Conservation (phyloP, 495 filamentous ascomycete genomes). For the Aspergillus asperescens region DNA sequence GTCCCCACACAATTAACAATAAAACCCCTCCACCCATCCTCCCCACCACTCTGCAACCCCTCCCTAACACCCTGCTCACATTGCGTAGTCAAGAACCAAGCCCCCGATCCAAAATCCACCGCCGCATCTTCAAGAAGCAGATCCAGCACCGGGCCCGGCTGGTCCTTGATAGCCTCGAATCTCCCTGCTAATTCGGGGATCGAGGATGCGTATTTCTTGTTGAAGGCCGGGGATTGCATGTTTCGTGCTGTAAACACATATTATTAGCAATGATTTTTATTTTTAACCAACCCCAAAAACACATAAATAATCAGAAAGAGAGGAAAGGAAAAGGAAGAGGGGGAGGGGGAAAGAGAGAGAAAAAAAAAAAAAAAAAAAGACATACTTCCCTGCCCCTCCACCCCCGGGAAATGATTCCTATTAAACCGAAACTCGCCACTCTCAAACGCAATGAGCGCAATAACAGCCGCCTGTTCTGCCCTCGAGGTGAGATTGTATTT, state of each 20-base stretch:
- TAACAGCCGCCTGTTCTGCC: constrained; percentile 57
- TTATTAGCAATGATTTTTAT: neutral
- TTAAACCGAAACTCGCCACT: constrained; percentile 62
- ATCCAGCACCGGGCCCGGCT: constrained; percentile 47
- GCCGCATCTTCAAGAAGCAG: constrained; percentile 52
- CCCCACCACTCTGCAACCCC: constrained; percentile 44
- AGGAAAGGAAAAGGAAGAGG: constrained; percentile 1
- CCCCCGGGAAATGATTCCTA: constrained; percentile 57
- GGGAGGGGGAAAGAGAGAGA: too few relatives aligned
- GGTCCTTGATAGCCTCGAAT: constrained; percentile 30
- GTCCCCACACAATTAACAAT: constrained; percentile 59
- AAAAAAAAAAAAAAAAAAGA: too few relatives aligned
- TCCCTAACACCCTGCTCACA: constrained; percentile 46
- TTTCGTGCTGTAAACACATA: constrained; percentile 49
- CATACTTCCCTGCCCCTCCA: constrained; percentile 65
- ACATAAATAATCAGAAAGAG: neutral
- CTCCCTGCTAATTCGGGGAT: constrained; percentile 44
- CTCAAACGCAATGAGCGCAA: constrained; percentile 64
- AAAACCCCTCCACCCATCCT: constrained; percentile 58
- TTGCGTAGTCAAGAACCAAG: constrained; percentile 69
- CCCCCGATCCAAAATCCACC: constrained; percentile 66
- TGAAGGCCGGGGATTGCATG: constrained; percentile 63
- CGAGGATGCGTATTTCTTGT: constrained; percentile 57
- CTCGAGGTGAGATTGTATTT: constrained; percentile 50
- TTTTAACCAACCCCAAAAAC: too few relatives aligned